Percentiles rank a stretch among this genome's conserved stretches.
These are phyloP conservation scores for Arachnomyces sp. DNA, from an alignment of 2,329 filamentous ascomycete genomes.

Conservation along the genomic window DNA sequence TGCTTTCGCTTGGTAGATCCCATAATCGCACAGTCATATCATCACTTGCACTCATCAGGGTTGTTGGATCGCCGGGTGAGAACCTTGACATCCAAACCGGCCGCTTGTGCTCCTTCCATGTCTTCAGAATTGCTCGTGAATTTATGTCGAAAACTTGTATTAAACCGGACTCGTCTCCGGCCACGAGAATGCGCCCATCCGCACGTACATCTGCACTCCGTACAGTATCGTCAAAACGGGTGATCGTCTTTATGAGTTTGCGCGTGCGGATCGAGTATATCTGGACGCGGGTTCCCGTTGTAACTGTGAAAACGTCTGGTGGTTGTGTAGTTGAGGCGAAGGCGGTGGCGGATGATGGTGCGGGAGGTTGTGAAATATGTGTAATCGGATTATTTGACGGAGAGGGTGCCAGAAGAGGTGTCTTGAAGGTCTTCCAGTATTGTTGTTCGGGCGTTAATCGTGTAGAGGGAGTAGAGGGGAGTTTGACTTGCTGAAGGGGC, in stretches of 20 bases:
- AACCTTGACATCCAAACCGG: conserved; percentile 89
- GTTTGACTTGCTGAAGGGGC: conserved; percentile 71
- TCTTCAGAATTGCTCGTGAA: conserved; percentile 86
- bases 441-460: conserved; percentile 77
- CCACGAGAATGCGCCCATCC: conserved; percentile 82
- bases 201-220: conserved; percentile 80
- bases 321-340: conserved; percentile 50
- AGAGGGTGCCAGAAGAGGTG: conserved; percentile 80
- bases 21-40: conserved; percentile 88
- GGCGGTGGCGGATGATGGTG: conserved; percentile 36
- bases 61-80: conserved; percentile 80
- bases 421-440: conserved; percentile 95
- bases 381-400: conserved; percentile 85
- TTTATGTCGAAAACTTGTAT: conserved; percentile 93
- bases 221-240: conserved; percentile 84
- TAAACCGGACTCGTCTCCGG: conserved; percentile 82
- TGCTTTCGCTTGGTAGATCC: conserved; percentile 77
- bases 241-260: conserved; percentile 88
- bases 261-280: conserved; percentile 88
- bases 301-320: conserved; percentile 70
- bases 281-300: conserved; percentile 87
- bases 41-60: conserved; percentile 81
- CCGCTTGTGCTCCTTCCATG: conserved; percentile 90
- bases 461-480: conserved; percentile 72
- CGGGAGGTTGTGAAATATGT: conserved; percentile 68